phyloP scores from a whole-genome alignment of 352 stramenopile genomes.

The Hyaloperonospora arabidopsidis region DNA sequence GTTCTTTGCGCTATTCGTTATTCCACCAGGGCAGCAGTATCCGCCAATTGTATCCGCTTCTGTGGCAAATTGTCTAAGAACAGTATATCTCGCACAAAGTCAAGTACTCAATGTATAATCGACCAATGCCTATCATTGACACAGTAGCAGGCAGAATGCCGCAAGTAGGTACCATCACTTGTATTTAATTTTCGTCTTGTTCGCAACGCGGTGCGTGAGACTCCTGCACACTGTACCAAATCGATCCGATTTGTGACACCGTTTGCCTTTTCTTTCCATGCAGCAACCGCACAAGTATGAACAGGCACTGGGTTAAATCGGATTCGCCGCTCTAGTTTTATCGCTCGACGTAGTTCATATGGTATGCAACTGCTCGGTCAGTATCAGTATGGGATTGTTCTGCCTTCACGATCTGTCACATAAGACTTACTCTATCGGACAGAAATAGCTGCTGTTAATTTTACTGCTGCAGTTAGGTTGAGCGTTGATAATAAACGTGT shows the following conservation, averaged over 20 bases:
- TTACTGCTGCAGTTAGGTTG: too few species aligned
- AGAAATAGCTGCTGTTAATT: too few species aligned
- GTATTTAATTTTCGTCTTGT: constrained; percentile 35
- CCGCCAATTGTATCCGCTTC: constrained; percentile 58
- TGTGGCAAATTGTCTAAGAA: constrained; percentile 81
- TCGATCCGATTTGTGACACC: constrained; percentile 12
- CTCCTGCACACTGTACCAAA: background rate
- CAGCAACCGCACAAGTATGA: constrained; percentile 19
- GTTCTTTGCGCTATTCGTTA: constrained; percentile 57
- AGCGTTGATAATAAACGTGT: too few species aligned
- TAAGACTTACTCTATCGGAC: too few species aligned
- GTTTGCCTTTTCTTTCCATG: constrained; percentile 2
- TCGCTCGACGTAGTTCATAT: too few species aligned
- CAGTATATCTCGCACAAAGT: constrained; percentile 44
- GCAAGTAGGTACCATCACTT: constrained; percentile 29
- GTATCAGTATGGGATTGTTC: too few species aligned
- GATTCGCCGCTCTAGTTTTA: too few species aligned
- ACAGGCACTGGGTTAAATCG: constrained; percentile 1
- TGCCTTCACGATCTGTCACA: too few species aligned
- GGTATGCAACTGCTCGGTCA: too few species aligned
- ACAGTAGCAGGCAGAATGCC: constrained; percentile 42
- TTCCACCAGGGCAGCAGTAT: constrained; percentile 62
- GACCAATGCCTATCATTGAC: constrained; percentile 32
- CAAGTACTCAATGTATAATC: constrained; percentile 23
- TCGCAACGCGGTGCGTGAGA: constrained; percentile 19